phyloP scores from a whole-genome alignment of 2,329 filamentous ascomycete genomes.

The Pseudocercospora fuligena region DNA sequence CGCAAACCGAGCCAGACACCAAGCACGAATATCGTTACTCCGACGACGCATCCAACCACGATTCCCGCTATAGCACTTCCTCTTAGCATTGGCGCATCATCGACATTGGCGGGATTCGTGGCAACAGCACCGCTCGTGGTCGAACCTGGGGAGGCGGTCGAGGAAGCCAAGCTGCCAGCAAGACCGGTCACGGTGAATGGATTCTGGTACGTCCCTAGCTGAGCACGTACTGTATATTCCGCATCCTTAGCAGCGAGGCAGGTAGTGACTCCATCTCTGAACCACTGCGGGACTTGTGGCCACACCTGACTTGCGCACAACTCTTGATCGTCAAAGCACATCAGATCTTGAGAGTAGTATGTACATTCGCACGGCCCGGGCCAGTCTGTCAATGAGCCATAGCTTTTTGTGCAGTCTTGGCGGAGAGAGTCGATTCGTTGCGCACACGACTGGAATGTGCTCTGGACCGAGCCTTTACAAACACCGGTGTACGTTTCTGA shows the following conservation, averaged over 20 bases:
- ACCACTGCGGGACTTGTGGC: conserved; percentile 15
- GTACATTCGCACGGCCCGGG: conserved; percentile 12
- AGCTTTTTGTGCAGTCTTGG: conserved; percentile 7
- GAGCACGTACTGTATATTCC: conserved; percentile 12
- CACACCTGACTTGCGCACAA: conserved; percentile 13
- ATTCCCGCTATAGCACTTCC: conserved; percentile 3
- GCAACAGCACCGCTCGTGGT: background rate
- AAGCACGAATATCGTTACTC: background rate
- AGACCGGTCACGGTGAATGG: conserved; percentile 12
- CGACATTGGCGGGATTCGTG: background rate
- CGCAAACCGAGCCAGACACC: background rate
- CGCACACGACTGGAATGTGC: conserved; percentile 6
- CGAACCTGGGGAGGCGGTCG: background rate
- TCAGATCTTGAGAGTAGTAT: conserved; percentile 12
- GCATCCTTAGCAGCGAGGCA: conserved; percentile 10
- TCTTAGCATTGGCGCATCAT: background rate
- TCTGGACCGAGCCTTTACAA: background rate
- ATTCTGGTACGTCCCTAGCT: conserved; percentile 3
- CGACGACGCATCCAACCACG: conserved; percentile 1
- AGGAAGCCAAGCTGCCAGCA: conserved; percentile 4
- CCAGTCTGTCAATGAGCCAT: conserved; percentile 5
- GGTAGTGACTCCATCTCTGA: conserved; percentile 11
- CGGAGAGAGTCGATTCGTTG: conserved; percentile 13
- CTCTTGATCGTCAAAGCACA: conserved; percentile 14
- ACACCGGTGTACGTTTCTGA: conserved; percentile 7